Conservation (phyloP, 1,284 basidiomycete species). For the Coriolopsis trogii region DNA sequence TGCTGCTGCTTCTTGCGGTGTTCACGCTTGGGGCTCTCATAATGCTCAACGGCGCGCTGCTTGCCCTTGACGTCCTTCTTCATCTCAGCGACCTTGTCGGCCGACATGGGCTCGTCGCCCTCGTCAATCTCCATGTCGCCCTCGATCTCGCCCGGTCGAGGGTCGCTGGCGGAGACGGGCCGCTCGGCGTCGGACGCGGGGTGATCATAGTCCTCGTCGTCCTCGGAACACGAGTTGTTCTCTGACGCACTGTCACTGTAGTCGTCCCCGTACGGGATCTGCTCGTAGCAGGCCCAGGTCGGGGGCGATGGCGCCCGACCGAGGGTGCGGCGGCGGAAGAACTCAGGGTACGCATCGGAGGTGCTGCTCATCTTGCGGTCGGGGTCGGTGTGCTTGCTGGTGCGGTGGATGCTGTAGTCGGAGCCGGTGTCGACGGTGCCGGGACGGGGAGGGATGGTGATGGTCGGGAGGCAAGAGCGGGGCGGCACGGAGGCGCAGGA, state of each 20-base stretch:
- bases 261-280: slow-evolving; percentile 64
- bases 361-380: slow-evolving; percentile 40
- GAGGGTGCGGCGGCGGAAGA: slow-evolving; percentile 70
- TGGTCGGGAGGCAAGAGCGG: slow-evolving; percentile 29
- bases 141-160: slow-evolving; percentile 44
- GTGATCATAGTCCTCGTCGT: slow-evolving; percentile 62
- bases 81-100: slow-evolving; percentile 42
- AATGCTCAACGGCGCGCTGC: slow-evolving; percentile 70
- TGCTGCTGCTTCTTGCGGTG: slow-evolving; percentile 59
- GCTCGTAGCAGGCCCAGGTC: slow-evolving; percentile 85
- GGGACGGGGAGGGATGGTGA: slow-evolving; percentile 28
- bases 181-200: slow-evolving; percentile 36
- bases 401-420: slow-evolving; percentile 6
- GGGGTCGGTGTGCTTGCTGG: slow-evolving; percentile 1
- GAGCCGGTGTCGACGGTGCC: slow-evolving; percentile 2
- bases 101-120: slow-evolving; percentile 41
- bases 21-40: slow-evolving; percentile 50
- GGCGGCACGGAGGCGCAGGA: slow-evolving; percentile 18
- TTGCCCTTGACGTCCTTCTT: slow-evolving; percentile 76
- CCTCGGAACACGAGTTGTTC: slow-evolving; percentile 67
- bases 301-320: slow-evolving; percentile 79
- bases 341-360: slow-evolving; percentile 40
- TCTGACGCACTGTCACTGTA: slow-evolving; percentile 47
- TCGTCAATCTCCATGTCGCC: slow-evolving; percentile 61
- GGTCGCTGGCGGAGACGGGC: slow-evolving; percentile 28